Conservation (phyloP, 345 rosid genomes). For the Pelargonium nanum region DNA sequence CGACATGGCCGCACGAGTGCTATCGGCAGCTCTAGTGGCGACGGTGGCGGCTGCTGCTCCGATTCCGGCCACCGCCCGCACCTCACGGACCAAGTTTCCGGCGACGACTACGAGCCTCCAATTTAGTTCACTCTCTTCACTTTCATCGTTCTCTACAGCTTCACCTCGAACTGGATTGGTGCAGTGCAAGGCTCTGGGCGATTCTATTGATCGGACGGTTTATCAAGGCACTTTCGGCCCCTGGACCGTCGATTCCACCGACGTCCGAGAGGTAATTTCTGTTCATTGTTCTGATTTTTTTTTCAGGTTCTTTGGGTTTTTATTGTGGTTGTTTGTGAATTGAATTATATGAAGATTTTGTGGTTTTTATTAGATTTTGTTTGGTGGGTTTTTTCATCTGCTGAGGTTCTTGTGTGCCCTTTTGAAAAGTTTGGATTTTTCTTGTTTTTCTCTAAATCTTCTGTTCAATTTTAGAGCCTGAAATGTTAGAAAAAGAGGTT, state of each 20-base stretch:
- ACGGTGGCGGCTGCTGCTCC: neutral
- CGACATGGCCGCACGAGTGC: slow-evolving; percentile 22
- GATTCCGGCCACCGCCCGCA: neutral
- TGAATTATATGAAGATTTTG: neutral
- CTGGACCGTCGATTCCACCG: slow-evolving; percentile 72
- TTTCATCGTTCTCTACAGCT: neutral
- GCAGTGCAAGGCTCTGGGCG: slow-evolving; percentile 36
- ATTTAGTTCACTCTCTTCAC: neutral
- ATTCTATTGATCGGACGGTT: slow-evolving; percentile 37
- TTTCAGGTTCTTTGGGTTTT: neutral
- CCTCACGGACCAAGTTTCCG: slow-evolving; percentile 13
- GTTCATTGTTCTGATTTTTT: neutral
- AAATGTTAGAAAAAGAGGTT: neutral
- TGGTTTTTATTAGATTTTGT: neutral
- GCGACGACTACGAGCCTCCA: slow-evolving; percentile 7
- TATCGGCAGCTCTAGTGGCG: slow-evolving; percentile 1
- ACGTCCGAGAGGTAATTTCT: slow-evolving; percentile 67
- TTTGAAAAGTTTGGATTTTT: neutral
- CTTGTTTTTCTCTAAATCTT: no score
- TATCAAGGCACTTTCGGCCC: slow-evolving; percentile 72
- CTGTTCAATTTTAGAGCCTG: neutral
- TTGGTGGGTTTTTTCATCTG: neutral
- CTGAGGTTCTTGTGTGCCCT: neutral
- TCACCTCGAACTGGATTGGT: slow-evolving; percentile 7
- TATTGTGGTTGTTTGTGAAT: neutral